These are phyloP conservation scores for Microcos paniculata DNA, from an alignment of 345 rosid genomes.

Conservation along the genomic window DNA sequence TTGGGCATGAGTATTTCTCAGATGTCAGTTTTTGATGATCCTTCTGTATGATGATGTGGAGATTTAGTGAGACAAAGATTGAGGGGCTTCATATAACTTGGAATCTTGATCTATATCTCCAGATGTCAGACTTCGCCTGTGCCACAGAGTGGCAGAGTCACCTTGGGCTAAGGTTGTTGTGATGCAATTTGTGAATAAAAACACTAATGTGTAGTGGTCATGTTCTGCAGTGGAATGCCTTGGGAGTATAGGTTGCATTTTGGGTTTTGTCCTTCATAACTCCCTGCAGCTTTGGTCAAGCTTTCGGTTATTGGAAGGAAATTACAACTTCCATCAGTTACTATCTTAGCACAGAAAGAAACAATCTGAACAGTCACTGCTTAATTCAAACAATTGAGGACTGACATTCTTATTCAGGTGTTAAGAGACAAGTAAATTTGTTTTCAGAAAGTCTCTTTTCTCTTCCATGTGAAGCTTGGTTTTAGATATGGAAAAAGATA, in stretches of 20 bases:
- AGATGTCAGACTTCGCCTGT: slow-evolving; percentile 5
- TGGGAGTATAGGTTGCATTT: background rate
- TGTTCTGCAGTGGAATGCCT: slow-evolving; percentile 3
- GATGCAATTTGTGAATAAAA: background rate
- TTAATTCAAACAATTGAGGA: slow-evolving; percentile 7
- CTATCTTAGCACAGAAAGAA: background rate
- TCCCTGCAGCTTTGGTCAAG: background rate
- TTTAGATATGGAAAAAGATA: background rate
- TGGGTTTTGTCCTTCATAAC: background rate
- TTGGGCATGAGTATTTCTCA: background rate
- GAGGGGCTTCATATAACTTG: background rate
- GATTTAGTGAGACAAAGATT: background rate
- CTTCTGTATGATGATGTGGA: slow-evolving; percentile 5
- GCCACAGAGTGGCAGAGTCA: background rate
- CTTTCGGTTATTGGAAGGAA: slow-evolving; percentile 9
- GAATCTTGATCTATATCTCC: background rate
- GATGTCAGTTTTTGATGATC: background rate
- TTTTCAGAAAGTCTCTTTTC: background rate
- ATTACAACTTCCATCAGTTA: background rate
- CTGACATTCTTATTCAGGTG: background rate
- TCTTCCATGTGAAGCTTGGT: background rate
- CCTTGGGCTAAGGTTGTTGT: background rate
- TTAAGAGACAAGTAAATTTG: background rate
- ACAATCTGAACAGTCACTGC: background rate
- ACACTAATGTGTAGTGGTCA: background rate